phyloP scores from a whole-genome alignment of 2,329 filamentous ascomycete species.

The Venturia aucupariae region DNA sequence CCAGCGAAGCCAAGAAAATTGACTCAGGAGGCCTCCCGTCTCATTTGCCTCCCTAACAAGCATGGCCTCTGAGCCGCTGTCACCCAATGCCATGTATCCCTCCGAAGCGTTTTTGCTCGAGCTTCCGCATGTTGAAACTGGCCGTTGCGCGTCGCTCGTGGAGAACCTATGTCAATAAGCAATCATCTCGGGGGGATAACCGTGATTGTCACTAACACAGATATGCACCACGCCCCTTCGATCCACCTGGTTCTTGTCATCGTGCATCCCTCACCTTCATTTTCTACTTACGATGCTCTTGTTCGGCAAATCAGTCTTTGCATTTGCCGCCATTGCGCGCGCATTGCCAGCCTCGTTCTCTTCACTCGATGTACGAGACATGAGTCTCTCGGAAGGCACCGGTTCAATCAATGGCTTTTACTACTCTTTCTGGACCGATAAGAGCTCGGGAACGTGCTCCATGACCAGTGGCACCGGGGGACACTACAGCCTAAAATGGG shows the following conservation, averaged over 20 bases:
- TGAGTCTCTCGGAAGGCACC: conserved; percentile 15
- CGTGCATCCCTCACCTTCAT: background rate
- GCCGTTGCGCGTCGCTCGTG: background rate
- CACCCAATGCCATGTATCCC: no score
- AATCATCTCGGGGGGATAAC: background rate
- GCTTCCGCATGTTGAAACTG: background rate
- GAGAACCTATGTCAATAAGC: background rate
- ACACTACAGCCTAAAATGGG: conserved; percentile 38
- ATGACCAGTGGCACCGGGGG: background rate
- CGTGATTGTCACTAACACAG: background rate
- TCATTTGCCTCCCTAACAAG: no score
- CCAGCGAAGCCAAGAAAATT: no score
- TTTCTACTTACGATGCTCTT: background rate
- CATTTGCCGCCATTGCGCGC: background rate
- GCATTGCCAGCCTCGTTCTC: background rate
- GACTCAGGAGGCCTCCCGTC: no score
- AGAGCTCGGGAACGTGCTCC: conserved; percentile 26
- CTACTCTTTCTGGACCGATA: conserved; percentile 42
- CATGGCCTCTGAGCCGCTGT: no score
- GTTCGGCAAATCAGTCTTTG: conserved; percentile 29
- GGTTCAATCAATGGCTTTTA: conserved; percentile 33
- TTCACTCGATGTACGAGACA: background rate
- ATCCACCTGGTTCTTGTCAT: no score
- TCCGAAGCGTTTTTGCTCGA: no score
- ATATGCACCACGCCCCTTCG: background rate